Evolutionary conservation across 2,329 filamentous ascomycete species (phyloP), one percentile per base, ranked within the genome.

Genomic region (Drechslerella dactyloides): DNA sequence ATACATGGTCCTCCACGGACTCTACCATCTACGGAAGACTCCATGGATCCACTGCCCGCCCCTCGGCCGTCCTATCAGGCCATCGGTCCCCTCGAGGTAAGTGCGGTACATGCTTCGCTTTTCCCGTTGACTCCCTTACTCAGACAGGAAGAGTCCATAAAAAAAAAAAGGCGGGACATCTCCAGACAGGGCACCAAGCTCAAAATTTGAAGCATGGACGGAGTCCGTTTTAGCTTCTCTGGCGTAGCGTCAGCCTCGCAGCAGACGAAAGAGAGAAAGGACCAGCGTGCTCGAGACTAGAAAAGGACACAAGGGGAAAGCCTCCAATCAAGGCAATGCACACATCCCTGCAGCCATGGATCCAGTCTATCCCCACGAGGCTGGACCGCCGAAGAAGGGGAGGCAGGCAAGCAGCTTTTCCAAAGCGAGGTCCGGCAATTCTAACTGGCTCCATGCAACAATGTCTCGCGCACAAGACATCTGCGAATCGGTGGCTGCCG

Each of bases 391-490:
- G 27, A 33, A 33, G 27, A 33, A 33, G 27, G 27, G 66, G 33
- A 35, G 54, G 50, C 58, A 51, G 63, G 54, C 53, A 46, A 42
- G 66, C 59, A 51, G 59, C 30, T 55, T 63, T 63, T 33, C 59
- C 51, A 64, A 63, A 33, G 21, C 51, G 54, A 55, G 40, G 46
- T 55, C 44, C 44, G 17, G 11, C 11, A 21, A 21, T 21, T 64
- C 24, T 70, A 50, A 64, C 66, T 70, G 65, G 65, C 46, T 60
- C 51, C 54, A 59, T 70, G 66, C 66, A 70, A 42, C 30, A 58
- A 70, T 70, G 58, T 70, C 66, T 70, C 63, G 66, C 66, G 54
- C 66, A 59, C 37, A 58, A 69, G 59, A 62, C 66, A 70, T 64
- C 66, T 70, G 59, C 54, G 63, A 63, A 70, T 70, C 66, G 52